A percentile compares a stretch with the other conserved stretches of the same genome.
Conservation (phyloP, 805 yeast species). For the Pichia nanzhaoensis region DNA sequence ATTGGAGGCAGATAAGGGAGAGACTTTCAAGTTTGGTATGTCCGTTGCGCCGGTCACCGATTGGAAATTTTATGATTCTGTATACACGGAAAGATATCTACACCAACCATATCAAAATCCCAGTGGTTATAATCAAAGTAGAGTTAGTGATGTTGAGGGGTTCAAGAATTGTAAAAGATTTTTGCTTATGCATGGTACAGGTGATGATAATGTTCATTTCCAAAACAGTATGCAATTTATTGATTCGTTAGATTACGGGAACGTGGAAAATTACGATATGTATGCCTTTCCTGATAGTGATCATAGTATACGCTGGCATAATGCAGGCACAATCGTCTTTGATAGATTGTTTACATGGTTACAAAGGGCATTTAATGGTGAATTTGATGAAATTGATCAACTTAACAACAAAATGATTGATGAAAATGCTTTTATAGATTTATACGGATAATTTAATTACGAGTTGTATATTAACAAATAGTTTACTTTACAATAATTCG, state of each 20-base stretch:
- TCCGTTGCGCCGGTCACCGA: slow-evolving; percentile 98
- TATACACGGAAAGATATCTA: slow-evolving; percentile 94
- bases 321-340: slow-evolving; percentile 62
- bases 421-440: slow-evolving; percentile 12
- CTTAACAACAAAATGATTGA: slow-evolving; percentile 1
- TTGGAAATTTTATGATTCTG: slow-evolving; percentile 87
- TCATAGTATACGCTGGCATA: slow-evolving; percentile 65
- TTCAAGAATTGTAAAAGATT: slow-evolving; percentile 60
- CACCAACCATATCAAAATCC: slow-evolving; percentile 66
- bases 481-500: background rate
- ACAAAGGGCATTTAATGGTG: slow-evolving; percentile 49
- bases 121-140: slow-evolving; percentile 52
- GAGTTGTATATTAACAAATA: background rate
- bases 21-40: slow-evolving; percentile 78
- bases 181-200: slow-evolving; percentile 90
- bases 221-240: slow-evolving; percentile 78
- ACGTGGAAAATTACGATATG: slow-evolving; percentile 76
- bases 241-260: slow-evolving; percentile 64
- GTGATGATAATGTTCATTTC: slow-evolving; percentile 95
- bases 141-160: slow-evolving; percentile 52
- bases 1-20: slow-evolving; percentile 70
- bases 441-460: slow-evolving; percentile 16
- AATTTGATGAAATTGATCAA: slow-evolving; percentile 25
- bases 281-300: slow-evolving; percentile 79
- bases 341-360: slow-evolving; percentile 66